These are phyloP conservation scores for Diaporthe destruens DNA, from an alignment of 2,329 filamentous ascomycete genomes.

Conservation along the genomic window DNA sequence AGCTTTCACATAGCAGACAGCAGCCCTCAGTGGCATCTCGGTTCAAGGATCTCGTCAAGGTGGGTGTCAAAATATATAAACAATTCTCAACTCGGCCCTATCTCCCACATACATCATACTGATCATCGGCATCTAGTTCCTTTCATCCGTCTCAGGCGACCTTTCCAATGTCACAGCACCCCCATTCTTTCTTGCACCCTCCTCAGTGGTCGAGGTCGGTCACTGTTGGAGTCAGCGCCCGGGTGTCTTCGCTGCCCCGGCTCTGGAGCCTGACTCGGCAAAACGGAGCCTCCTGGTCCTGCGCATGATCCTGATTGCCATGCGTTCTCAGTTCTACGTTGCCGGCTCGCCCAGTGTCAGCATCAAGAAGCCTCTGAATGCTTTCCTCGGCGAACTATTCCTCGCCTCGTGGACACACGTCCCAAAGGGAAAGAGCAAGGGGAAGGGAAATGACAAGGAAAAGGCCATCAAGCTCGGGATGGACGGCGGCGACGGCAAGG, in stretches of 20 bases:
- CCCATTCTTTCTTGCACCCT: constrained; percentile 61
- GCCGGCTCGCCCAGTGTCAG: constrained; percentile 59
- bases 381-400: constrained; percentile 65
- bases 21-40: constrained; percentile 46
- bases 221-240: constrained; percentile 65
- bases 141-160: constrained; percentile 59
- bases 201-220: constrained; percentile 64
- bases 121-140: constrained; percentile 46
- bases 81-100: too few species aligned
- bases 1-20: constrained; percentile 22
- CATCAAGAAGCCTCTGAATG: constrained; percentile 67
- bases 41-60: constrained; percentile 50
- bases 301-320: constrained; percentile 60
- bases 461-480: constrained; percentile 23
- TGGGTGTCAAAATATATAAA: constrained; percentile 34
- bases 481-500: constrained; percentile 50
- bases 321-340: constrained; percentile 62
- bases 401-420: constrained; percentile 55
- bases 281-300: constrained; percentile 61
- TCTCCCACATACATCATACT: neutral
- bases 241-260: constrained; percentile 60
- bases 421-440: constrained; percentile 39
- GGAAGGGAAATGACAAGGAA: neutral
- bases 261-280: constrained; percentile 57
- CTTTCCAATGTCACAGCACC: constrained; percentile 66